Evolutionary conservation across 441 rosid genomes (phyloP).

Genomic region (Pelargonium citronellum): DNA sequence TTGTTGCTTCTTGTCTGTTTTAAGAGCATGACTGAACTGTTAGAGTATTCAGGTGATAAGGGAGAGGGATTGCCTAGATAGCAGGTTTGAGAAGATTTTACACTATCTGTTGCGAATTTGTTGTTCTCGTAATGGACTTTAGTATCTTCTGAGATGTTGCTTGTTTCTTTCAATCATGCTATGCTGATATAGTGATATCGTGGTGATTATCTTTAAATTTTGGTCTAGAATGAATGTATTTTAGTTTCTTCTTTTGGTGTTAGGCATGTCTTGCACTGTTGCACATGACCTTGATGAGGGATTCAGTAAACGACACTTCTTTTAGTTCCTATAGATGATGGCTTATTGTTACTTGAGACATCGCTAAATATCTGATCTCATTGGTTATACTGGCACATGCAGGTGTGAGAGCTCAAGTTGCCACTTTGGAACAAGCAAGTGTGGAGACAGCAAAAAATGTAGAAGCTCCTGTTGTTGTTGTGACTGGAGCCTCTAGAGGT

Average conservation of each 20-base stretch:
- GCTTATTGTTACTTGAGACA: neutral
- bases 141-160: neutral
- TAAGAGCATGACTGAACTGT: neutral
- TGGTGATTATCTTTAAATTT: neutral
- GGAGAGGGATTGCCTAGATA: neutral
- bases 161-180: neutral
- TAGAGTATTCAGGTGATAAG: neutral
- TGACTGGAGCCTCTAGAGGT: slow-evolving; percentile 96
- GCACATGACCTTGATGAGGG: neutral
- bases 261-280: neutral
- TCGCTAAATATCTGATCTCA: neutral
- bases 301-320: neutral
- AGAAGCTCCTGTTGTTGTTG: slow-evolving; percentile 75
- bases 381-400: slow-evolving; percentile 9
- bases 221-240: neutral
- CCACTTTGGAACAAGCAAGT: slow-evolving; percentile 42
- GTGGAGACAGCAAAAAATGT: slow-evolving; percentile 37
- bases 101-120: no score
- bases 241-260: neutral
- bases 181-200: neutral
- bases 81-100: neutral
- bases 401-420: slow-evolving; percentile 63
- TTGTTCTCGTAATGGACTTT: neutral
- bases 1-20: no score
- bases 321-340: neutral